phyloP scores from a whole-genome alignment of 2,329 filamentous ascomycete genomes.

The Venturia carpophila region DNA sequence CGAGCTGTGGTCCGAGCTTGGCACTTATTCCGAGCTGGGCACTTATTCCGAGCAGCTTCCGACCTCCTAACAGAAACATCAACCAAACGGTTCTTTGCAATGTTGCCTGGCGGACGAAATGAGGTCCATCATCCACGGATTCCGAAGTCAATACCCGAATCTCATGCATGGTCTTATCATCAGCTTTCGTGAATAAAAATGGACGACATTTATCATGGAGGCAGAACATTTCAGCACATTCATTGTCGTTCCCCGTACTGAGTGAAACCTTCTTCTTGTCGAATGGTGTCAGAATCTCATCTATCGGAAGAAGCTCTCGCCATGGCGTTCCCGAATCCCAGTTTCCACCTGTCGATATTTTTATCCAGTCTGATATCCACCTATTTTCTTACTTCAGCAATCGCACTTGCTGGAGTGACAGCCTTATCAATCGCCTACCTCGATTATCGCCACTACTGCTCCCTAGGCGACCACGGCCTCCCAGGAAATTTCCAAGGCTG shows the following conservation, averaged over 20 bases:
- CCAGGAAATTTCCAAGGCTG: conserved; percentile 12
- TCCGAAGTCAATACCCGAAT: neutral
- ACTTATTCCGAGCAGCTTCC: neutral
- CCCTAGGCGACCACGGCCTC: conserved; percentile 7
- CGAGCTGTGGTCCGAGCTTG: neutral
- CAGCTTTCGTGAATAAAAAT: neutral
- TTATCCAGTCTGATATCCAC: neutral
- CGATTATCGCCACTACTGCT: conserved; percentile 10
- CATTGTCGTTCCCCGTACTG: too few species aligned
- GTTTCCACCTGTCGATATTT: too few species aligned
- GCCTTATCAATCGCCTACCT: neutral
- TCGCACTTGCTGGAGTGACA: neutral
- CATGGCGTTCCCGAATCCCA: neutral
- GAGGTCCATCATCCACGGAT: neutral
- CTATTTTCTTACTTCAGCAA: neutral
- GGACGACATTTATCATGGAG: neutral
- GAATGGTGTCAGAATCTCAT: too few species aligned
- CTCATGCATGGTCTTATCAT: neutral
- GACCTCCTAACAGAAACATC: neutral
- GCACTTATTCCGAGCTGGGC: neutral
- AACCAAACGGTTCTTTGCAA: neutral
- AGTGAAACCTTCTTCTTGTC: too few species aligned
- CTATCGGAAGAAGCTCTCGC: too few species aligned
- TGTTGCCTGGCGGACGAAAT: neutral
- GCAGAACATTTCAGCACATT: too few species aligned